These are phyloP conservation scores for Bifiguratus adelaidae DNA, from an alignment of 192 early-diverging fungal genomes.

Conservation along the genomic window DNA sequence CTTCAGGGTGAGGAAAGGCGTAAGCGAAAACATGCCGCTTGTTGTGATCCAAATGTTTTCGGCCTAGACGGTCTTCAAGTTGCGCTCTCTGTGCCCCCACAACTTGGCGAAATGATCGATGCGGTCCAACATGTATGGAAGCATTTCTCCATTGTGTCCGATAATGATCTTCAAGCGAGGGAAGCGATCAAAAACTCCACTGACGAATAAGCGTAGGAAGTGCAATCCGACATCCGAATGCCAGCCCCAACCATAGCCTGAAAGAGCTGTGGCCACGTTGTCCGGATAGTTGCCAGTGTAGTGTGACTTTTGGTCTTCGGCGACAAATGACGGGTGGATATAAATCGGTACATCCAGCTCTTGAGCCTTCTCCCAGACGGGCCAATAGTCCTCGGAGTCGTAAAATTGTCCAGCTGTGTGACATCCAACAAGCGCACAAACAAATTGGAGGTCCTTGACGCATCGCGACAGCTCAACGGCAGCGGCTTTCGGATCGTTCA, in stretches of 20 bases:
- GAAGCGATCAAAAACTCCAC: neutral
- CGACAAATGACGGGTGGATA: neutral
- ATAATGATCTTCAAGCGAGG: neutral
- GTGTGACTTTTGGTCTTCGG: neutral
- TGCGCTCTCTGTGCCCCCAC: too few species aligned
- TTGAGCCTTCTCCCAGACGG: neutral
- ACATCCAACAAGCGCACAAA: neutral
- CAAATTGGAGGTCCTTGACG: neutral
- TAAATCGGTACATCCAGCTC: constrained; percentile 1
- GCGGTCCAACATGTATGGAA: too few species aligned
- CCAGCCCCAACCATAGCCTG: neutral
- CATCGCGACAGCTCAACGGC: too few species aligned
- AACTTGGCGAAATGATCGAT: too few species aligned
- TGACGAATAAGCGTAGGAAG: neutral
- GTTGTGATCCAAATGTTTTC: constrained; percentile 3
- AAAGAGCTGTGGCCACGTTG: neutral
- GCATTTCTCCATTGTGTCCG: constrained; percentile 1
- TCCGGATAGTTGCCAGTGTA: neutral
- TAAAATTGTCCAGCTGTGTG: neutral
- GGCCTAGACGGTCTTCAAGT: too few species aligned
- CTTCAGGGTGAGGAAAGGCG: neutral
- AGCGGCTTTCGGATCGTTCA: too few species aligned
- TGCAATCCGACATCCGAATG: neutral
- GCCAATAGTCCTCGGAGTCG: neutral
- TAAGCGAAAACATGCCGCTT: neutral